phyloP scores from a whole-genome alignment of 106 monocot species.

The Acanthochlamys bracteata region DNA sequence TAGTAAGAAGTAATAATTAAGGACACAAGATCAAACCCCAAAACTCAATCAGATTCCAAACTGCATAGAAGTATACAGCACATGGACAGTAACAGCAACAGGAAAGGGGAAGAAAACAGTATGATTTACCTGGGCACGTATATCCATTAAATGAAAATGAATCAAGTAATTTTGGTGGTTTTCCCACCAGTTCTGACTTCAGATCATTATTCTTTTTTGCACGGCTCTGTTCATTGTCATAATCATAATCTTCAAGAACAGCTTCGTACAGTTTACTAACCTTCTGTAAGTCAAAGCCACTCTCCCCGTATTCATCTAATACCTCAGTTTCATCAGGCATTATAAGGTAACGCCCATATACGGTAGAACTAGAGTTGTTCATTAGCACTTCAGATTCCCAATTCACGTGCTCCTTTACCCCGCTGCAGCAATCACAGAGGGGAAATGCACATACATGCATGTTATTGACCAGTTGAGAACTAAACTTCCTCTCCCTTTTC shows the following conservation, averaged over 20 bases:
- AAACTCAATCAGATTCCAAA: no score
- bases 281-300: conserved; percentile 30
- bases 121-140: conserved; percentile 32
- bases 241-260: conserved; percentile 15
- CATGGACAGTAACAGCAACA: no score
- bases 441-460: conserved; percentile 29
- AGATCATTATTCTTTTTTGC: conserved; percentile 7
- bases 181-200: conserved; percentile 10
- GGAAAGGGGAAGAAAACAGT: no score
- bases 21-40: no score
- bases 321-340: conserved; percentile 46
- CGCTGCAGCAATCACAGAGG: conserved; percentile 45
- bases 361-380: conserved; percentile 19
- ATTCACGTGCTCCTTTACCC: not conserved
- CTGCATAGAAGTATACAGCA: no score
- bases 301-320: conserved; percentile 34
- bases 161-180: conserved; percentile 27
- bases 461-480: conserved; percentile 11
- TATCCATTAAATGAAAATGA: conserved; percentile 16
- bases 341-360: conserved; percentile 52
- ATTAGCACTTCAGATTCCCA: not conserved
- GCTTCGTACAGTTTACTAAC: conserved; percentile 5
- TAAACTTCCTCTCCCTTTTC: conserved; percentile 9
- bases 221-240: conserved; percentile 8
- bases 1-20: no score